phyloP scores from a whole-genome alignment of 495 filamentous ascomycete genomes.

The Neurospora sp. region DNA sequence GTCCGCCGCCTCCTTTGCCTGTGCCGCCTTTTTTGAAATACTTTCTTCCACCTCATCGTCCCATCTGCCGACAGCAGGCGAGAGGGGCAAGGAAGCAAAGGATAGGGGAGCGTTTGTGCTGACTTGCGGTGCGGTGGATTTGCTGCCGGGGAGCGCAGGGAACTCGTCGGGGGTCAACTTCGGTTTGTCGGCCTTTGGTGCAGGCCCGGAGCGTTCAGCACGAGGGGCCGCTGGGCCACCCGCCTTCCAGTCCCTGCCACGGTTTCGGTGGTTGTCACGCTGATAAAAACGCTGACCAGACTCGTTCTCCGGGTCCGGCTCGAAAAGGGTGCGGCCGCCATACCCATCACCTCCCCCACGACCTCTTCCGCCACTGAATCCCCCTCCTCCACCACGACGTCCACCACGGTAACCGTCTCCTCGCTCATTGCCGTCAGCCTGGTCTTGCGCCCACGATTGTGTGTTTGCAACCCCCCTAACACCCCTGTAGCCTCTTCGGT shows the following conservation, averaged over 20 bases:
- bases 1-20: background rate
- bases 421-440: conserved; percentile 15
- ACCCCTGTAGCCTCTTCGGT: conserved; percentile 22
- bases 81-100: conserved; percentile 9
- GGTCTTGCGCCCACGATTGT: background rate
- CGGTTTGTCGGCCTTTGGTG: conserved; percentile 10
- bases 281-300: background rate
- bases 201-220: background rate
- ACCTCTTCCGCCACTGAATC: conserved; percentile 12
- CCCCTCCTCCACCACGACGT: conserved; percentile 15
- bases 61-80: conserved; percentile 32
- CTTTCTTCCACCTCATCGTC: conserved; percentile 33
- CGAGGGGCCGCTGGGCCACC: background rate
- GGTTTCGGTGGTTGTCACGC: background rate
- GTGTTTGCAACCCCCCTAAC: conserved; percentile 21
- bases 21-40: background rate
- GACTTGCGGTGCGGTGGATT: background rate
- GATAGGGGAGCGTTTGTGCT: background rate
- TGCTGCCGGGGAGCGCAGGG: conserved; percentile 26
- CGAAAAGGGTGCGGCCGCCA: background rate
- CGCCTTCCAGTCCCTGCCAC: background rate
- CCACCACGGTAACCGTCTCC: conserved; percentile 9
- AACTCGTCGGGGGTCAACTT: conserved; percentile 27
- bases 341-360: conserved; percentile 9
- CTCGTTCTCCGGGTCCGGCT: background rate